These are phyloP conservation scores for Backusella macrospora DNA, from an alignment of 192 early-diverging fungal genomes.

Conservation along the genomic window DNA sequence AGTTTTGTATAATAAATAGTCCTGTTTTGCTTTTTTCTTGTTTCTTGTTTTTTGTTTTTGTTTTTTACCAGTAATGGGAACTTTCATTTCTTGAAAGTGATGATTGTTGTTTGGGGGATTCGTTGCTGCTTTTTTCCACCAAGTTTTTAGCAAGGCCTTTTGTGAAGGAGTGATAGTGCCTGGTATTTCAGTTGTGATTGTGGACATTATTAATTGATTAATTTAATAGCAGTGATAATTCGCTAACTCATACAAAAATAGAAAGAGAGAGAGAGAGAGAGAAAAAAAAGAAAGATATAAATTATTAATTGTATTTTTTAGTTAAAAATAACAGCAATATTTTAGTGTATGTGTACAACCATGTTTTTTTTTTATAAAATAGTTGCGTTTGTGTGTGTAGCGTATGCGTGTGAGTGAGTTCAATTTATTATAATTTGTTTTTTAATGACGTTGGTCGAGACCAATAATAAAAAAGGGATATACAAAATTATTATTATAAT, in stretches of 20 bases:
- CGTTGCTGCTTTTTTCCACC: conserved; percentile 34
- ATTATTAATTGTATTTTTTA: not conserved
- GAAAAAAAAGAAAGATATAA: not conserved
- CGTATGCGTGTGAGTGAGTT: not conserved
- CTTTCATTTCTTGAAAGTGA: conserved; percentile 17
- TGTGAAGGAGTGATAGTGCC: conserved; percentile 14
- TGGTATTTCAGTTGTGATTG: conserved; percentile 6
- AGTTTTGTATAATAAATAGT: not conserved
- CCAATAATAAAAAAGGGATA: not conserved
- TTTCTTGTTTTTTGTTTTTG: not conserved
- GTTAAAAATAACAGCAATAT: too few species aligned
- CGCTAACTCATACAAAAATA: not conserved
- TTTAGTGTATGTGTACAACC: not conserved
- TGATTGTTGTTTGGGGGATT: conserved; percentile 19
- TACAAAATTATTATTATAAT: not conserved
- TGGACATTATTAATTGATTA: not conserved
- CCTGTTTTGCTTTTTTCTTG: too few species aligned
- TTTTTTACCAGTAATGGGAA: conserved; percentile 23
- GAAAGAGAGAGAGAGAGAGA: not conserved
- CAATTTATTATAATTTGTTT: not conserved
- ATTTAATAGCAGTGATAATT: not conserved
- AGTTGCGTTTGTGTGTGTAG: not conserved
- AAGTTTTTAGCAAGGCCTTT: conserved; percentile 18
- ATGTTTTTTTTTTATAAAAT: not conserved
- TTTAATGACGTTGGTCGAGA: conserved; percentile 8